Percentiles rank a stretch among this genome's conserved stretches.
Conservation (phyloP, 495 filamentous ascomycete species). For the Amniculicola lignicola region DNA sequence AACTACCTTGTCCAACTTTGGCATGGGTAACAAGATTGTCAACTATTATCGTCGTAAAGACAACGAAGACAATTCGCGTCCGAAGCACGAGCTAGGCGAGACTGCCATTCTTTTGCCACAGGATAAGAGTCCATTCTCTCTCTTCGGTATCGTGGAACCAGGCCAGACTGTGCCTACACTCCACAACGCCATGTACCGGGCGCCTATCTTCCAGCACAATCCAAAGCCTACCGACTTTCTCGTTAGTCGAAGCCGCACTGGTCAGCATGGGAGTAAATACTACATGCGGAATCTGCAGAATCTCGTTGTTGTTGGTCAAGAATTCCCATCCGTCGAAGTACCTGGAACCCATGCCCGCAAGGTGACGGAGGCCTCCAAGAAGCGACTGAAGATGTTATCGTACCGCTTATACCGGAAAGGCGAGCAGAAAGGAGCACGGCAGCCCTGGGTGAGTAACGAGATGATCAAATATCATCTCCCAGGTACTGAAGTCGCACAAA, state of each 20-base stretch:
- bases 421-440: constrained; percentile 41
- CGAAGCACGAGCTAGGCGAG: constrained; percentile 80
- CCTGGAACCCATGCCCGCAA: constrained; percentile 90
- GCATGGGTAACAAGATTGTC: constrained; percentile 91
- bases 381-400: constrained; percentile 90
- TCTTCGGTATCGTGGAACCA: constrained; percentile 88
- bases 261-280: constrained; percentile 67
- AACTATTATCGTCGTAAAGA: constrained; percentile 94
- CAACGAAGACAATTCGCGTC: constrained; percentile 68
- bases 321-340: constrained; percentile 85
- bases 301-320: constrained; percentile 83
- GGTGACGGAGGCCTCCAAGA: constrained; percentile 91
- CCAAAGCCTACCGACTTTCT: constrained; percentile 80
- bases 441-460: constrained; percentile 39
- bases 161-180: constrained; percentile 85
- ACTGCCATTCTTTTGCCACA: constrained; percentile 80
- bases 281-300: constrained; percentile 85
- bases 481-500: constrained; percentile 82
- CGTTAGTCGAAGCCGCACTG: constrained; percentile 74
- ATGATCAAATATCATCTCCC: constrained; percentile 80
- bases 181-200: constrained; percentile 92
- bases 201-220: constrained; percentile 86
- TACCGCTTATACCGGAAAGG: constrained; percentile 79
- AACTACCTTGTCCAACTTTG: constrained; percentile 86
- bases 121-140: constrained; percentile 90